Base-by-base conservation (phyloP, 805 yeast species). In the Candida methanosorbosa region DNA sequence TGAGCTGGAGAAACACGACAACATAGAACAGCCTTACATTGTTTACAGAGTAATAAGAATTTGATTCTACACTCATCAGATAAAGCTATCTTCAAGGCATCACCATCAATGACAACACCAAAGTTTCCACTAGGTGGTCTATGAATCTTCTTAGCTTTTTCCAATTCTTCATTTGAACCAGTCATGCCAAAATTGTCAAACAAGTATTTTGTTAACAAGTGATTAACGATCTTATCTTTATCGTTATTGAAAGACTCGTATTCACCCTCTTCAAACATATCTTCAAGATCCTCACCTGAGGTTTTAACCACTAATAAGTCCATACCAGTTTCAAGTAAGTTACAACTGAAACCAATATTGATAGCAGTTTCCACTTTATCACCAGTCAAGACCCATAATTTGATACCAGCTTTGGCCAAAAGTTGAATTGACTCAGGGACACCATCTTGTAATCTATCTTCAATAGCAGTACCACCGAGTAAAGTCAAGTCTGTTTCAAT, bases 311-410 rank as follows among this genome's bases (percentile, higher is more conserved):
- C 75, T 34, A 83, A 54, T 18, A 83, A 59, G 45, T 83, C 80
- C 94, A 83, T 82, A 31, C 80, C 83, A 43, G 70, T 79, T 36
- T 78, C 80, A 37, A 83, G 63, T 36, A 83, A 61, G 48, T 83
- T 83, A 69, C 94, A 83, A 2, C 88, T 80, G 51, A 83, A 83
- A 4, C 92, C 94, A 63, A 83, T 83, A 49, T 83, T 83, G 46
- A 83, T 82, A 11, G 92, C 94, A 22, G 94, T 83, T 57, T 83
- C 94, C n/a, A 83, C 84, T 56, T 81, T 82, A 56, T 83, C 94
- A 60, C 94, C 94, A 3, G 94, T 83, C 32, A 83, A 63, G 31
- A 83, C 92, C 94, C 94, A 83, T 35, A 83, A 61, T 54, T 83
- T 83, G 37, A 83, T 79, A 53, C 94, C 92, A 7, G 92, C 92